Evolutionary conservation across 331 rosid genomes (phyloP).

Genomic region (Quercus lobata): DNA sequence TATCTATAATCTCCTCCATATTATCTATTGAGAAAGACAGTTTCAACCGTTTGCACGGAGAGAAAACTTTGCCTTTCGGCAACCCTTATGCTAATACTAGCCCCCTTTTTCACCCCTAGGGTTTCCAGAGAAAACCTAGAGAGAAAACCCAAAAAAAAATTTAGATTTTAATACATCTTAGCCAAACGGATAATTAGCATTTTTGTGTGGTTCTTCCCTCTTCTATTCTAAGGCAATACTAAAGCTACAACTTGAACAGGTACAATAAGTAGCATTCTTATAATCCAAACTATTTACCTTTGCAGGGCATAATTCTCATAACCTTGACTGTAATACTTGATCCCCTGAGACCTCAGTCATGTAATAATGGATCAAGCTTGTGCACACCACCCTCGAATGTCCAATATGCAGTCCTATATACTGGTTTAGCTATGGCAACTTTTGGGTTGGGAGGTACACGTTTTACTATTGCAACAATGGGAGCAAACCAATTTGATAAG

Average conservation of each 20-base stretch:
- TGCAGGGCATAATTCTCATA: conserved; percentile 44
- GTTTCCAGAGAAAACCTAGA: too few relatives aligned
- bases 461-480: conserved; percentile 48
- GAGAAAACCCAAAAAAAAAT: too few relatives aligned
- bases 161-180: too few relatives aligned
- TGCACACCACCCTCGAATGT: conserved; percentile 40
- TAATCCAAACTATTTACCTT: neutral
- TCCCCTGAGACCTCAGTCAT: conserved; percentile 40
- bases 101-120: too few relatives aligned
- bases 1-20: too few relatives aligned
- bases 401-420: conserved; percentile 38
- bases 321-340: conserved; percentile 32
- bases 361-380: conserved; percentile 18
- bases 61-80: too few relatives aligned
- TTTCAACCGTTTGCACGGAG: too few relatives aligned
- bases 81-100: too few relatives aligned
- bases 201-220: too few relatives aligned
- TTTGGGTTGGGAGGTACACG: conserved; percentile 58
- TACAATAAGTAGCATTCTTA: neutral
- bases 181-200: too few relatives aligned
- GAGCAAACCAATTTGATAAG: conserved; percentile 52
- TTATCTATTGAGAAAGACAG: too few relatives aligned
- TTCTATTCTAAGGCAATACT: neutral
- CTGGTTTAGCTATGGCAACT: conserved; percentile 18
- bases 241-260: neutral